A percentile compares a stretch with the other conserved stretches of the same genome.
Evolutionary conservation across 1,139 yeast genomes (phyloP).

Genomic region (Lodderomyces parapsilosis): DNA sequence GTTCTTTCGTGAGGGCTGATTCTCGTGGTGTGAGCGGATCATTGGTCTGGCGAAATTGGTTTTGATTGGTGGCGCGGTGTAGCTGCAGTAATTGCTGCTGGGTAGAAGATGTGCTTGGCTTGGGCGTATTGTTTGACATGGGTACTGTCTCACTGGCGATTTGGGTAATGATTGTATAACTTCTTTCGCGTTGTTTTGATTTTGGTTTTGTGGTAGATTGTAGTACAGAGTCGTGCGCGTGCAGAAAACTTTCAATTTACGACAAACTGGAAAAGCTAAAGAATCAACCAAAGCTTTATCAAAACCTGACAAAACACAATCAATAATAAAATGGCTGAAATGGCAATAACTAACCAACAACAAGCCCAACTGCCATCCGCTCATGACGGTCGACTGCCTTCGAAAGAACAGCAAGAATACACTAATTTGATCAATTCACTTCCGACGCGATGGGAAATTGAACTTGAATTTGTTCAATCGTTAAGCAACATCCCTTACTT

Average conservation of each 20-base stretch:
- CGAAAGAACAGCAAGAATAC: constrained; percentile 7
- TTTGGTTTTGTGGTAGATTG: not conserved
- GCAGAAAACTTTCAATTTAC: not conserved
- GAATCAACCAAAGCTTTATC: too few relatives aligned
- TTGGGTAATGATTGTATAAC: not conserved
- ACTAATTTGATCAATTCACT: constrained; percentile 26
- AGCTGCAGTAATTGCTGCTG: not conserved
- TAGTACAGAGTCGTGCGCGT: not conserved
- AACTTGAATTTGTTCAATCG: constrained; percentile 81
- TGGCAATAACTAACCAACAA: not conserved
- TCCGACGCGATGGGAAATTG: constrained; percentile 81
- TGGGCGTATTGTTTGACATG: not conserved
- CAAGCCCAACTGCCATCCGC: not conserved
- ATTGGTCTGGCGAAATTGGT: not conserved
- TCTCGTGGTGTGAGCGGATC: constrained; percentile 7
- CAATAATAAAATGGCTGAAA: not conserved
- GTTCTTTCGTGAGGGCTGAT: constrained; percentile 37
- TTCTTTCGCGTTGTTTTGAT: not conserved
- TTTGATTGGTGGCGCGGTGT: not conserved
- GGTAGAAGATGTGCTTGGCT: too few relatives aligned
- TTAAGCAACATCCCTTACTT: constrained; percentile 75
- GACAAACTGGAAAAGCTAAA: not conserved
- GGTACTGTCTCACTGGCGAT: not conserved
- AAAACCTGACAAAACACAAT: too few relatives aligned
- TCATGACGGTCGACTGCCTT: not conserved